Conservation (phyloP, 2,329 filamentous ascomycete species). For the Fusarium praegraminearum region DNA sequence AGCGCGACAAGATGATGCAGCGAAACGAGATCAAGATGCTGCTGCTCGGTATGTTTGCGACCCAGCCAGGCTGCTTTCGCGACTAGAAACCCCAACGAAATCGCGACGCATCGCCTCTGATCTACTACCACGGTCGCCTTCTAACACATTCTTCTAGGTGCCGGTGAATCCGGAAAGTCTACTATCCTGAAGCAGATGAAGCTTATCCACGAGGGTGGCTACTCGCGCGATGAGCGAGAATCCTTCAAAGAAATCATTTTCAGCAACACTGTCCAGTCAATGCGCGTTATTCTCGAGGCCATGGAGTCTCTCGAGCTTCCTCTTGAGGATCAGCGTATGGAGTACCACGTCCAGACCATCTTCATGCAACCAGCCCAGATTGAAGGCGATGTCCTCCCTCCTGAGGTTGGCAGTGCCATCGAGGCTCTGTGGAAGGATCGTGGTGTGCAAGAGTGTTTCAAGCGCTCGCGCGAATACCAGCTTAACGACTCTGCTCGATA, state of each 20-base stretch:
- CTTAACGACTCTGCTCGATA: constrained; percentile 97
- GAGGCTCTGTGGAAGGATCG: constrained; percentile 92
- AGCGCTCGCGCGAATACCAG: constrained; percentile 94
- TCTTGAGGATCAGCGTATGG: constrained; percentile 89
- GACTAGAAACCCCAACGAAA: background rate
- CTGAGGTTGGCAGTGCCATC: constrained; percentile 93
- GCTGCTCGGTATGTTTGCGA: constrained; percentile 78
- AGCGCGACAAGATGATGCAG: constrained; percentile 98
- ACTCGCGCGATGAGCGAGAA: constrained; percentile 87
- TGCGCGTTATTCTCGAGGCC: constrained; percentile 76
- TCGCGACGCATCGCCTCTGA: background rate
- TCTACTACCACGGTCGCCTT: background rate
- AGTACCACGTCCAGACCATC: constrained; percentile 98
- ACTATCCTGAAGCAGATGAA: constrained; percentile 99
- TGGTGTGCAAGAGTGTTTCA: constrained; percentile 94
- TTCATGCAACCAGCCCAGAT: constrained; percentile 99
- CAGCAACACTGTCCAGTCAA: constrained; percentile 77
- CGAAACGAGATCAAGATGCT: constrained; percentile 99
- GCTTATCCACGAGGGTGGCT: constrained; percentile 98
- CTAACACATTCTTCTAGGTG: constrained; percentile 69
- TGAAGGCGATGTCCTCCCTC: constrained; percentile 92
- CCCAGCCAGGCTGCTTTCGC: background rate
- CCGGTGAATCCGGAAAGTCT: constrained; percentile 94
- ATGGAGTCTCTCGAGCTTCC: constrained; percentile 81
- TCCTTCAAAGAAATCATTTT: constrained; percentile 79